Base-by-base conservation (phyloP, 2,329 filamentous ascomycete species). In the Canariomyces notabilis region DNA sequence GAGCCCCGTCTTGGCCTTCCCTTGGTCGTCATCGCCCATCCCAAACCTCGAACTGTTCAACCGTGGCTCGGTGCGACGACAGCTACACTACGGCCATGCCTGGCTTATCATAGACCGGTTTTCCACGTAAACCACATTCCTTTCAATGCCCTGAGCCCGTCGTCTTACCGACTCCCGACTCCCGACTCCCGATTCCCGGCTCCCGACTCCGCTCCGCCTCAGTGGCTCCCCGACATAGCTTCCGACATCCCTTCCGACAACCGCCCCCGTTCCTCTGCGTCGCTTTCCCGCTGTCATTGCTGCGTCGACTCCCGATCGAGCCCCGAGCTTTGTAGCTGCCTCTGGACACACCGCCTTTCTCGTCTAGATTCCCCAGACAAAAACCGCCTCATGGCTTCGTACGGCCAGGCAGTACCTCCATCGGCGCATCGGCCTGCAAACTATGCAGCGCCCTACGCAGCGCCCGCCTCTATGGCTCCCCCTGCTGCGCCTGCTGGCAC, bases 401-500 rank as follows among this genome's bases (percentile, higher is more conserved):
- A 67, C 61, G 66, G 69, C 54, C 58, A 67, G 43, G 53, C 61
- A 42, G 61, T 64, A 32, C 51, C 55, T 34, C 56, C 61, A 22
- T 65, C 64, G 31, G 65, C 63, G 46, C 63, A 64, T 58, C 72
- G 69, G 56, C 65, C 61, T 45, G 66, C 64, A 42, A 70, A 32
- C 20, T 54, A 72, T 47, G 67, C 70, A 44, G 64, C 65, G 37
- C 64, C 66, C 46, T 75, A 76, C 61, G 69, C 67, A 50, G 64
- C 68, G 41, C 65, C 70, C 42, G 60, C 68, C 41, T 62, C 68
- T 26, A 64, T 69, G 51, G 57, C 64, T 37, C 64, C 69, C 29
- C 59, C 65, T 34, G 64, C 61, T 48, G 74, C 75, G 44, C 82
- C 87, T n/a, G 79, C 82, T 44, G 93, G 93, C 57, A 97, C 91